Evolutionary conservation across 305 asterid species (phyloP), one percentile per base, ranked within the genome.

Genomic region (Fraxinus dipetala): DNA sequence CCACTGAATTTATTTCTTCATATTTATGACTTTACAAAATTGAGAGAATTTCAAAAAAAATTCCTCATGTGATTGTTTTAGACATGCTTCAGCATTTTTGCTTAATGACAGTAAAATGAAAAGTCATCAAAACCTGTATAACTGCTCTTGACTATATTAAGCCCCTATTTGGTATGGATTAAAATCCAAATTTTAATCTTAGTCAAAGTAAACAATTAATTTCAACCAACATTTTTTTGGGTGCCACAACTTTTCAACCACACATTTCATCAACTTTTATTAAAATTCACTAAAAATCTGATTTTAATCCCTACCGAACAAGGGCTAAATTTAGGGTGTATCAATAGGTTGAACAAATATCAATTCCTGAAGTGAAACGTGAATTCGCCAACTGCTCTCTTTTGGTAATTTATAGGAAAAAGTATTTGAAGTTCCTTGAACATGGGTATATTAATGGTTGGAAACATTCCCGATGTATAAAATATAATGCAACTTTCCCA

Each of bases 1-100:
- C 59, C 70, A 70, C 24, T 65, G 34, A n/a, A 31, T 28, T 36
- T 43, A 30, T 45, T 79, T 69, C 82, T 30, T 40, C 79, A 78
- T 45, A 14, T 34, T 35, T 22, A 20, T 24, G 3, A 78, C 26
- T 3, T 54, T 91, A 51, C 63, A 51, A 51, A 51, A 51, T 51
- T 48, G 20, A 51, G 63, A 16, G 24, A 51, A 51, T 51, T 51
- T 51, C 63, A 51, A 51, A 63, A 30, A 22, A 65, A 59, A 63
- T 24, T 24, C 28, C 72, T 22, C 34, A 2, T 2, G 16, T 8
- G 34, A 63, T 24, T 6, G 67, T 18, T 18, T 63, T 56, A 56
- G 11, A 56, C 28, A 56, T 18, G 67, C 28, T 18, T 56, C 67
- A 18, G 28, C 28, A 6, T 18, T 56, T 56, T 56, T 35, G 35